phyloP scores from a whole-genome alignment of 805 yeast genomes.

The Wickerhamomyces kurtzmanii region DNA sequence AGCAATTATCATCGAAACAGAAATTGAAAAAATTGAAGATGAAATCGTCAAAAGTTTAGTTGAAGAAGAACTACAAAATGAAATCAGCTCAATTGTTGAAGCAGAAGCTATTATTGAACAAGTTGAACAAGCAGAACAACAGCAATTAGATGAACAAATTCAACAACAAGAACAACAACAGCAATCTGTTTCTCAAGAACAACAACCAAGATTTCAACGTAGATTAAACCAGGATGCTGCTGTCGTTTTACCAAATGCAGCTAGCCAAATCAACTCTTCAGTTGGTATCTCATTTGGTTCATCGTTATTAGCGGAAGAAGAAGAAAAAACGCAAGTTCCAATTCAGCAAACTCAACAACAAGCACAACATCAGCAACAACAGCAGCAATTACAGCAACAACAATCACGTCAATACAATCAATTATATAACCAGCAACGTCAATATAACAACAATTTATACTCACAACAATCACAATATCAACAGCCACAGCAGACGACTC shows the following conservation, averaged over 20 bases:
- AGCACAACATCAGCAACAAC: conserved; percentile 7
- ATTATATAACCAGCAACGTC: conserved; percentile 3
- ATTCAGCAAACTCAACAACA: conserved; percentile 10
- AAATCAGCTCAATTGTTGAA: conserved; percentile 5
- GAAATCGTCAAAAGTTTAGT: conserved; percentile 28
- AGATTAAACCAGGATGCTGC: conserved; percentile 31
- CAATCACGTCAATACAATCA: background rate
- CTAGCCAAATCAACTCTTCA: conserved; percentile 24
- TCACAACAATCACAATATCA: conserved; percentile 8
- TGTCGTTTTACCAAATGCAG: conserved; percentile 43
- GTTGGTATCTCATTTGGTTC: conserved; percentile 61
- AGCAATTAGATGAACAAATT: conserved; percentile 4
- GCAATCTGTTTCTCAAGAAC: conserved; percentile 5
- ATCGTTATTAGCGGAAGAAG: conserved; percentile 34
- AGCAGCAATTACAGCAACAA: conserved; percentile 5
- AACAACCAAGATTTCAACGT: conserved; percentile 20
- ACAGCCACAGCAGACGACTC: conserved; percentile 8
- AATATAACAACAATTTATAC: conserved; percentile 5
- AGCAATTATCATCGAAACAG: conserved; percentile 23
- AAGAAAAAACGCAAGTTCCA: conserved; percentile 18
- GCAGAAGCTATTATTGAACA: conserved; percentile 11
- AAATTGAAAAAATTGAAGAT: conserved; percentile 15
- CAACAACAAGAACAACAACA: conserved; percentile 8
- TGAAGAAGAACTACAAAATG: conserved; percentile 6
- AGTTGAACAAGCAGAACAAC: conserved; percentile 9